Conservation (phyloP, 345 rosid genomes). For the Triadica sebifera region DNA sequence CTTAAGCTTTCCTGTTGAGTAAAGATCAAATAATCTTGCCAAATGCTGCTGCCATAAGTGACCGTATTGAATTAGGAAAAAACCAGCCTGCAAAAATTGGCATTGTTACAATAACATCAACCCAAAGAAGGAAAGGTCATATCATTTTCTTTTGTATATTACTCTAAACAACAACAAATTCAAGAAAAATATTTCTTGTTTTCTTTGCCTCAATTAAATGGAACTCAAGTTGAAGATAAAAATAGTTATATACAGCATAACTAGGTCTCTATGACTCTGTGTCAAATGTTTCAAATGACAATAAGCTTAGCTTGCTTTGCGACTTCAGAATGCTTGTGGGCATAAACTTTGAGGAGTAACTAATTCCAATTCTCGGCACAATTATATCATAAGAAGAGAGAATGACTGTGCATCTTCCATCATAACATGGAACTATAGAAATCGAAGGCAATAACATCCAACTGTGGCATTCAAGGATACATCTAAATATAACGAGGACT, state of each 20-base stretch:
- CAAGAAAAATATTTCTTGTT: background rate
- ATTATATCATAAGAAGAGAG: background rate
- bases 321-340: too few species aligned
- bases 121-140: background rate
- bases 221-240: background rate
- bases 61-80: slow-evolving; percentile 73
- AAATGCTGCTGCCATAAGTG: slow-evolving; percentile 83
- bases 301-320: too few species aligned
- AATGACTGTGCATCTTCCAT: background rate
- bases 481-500: too few species aligned
- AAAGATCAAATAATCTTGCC: slow-evolving; percentile 56
- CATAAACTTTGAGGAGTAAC: too few species aligned
- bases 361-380: too few species aligned
- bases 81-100: slow-evolving; percentile 67
- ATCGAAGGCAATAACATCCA: background rate
- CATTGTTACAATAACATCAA: slow-evolving; percentile 5
- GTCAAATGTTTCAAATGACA: too few species aligned
- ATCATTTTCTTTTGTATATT: background rate
- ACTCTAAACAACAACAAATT: background rate
- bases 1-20: slow-evolving; percentile 80
- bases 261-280: background rate
- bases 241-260: background rate
- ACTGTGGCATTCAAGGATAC: too few species aligned
- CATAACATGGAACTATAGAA: background rate
- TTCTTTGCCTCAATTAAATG: background rate